phyloP scores from a whole-genome alignment of 1,284 basidiomycete genomes.

The Cystobasidium pallidum region DNA sequence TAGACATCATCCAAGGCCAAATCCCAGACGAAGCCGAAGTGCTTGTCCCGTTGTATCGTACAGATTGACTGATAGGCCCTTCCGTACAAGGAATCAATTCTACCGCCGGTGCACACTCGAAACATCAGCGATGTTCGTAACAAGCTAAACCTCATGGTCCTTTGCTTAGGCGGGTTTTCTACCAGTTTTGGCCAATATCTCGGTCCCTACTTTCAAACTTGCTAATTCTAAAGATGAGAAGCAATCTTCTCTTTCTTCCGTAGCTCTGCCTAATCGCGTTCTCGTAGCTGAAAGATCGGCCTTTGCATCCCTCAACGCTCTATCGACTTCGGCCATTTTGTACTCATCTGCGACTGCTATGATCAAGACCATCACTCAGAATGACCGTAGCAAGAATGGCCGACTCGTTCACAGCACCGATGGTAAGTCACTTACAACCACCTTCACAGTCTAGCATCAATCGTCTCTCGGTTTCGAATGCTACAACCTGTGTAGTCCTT shows the following conservation, averaged over 20 bases:
- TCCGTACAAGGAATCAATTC: too few relatives aligned
- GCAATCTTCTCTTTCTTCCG: background rate
- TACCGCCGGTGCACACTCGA: too few relatives aligned
- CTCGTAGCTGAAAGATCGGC: constrained; percentile 21
- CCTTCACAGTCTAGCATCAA: background rate
- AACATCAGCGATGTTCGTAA: too few relatives aligned
- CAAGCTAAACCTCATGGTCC: too few relatives aligned
- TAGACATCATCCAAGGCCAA: too few relatives aligned
- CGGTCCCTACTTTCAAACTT: constrained; percentile 2
- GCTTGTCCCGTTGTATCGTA: too few relatives aligned
- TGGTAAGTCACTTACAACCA: background rate
- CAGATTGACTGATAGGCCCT: too few relatives aligned
- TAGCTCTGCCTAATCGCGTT: constrained; percentile 21
- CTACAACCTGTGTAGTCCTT: constrained; percentile 9
- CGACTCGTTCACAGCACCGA: background rate
- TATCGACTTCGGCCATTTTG: constrained; percentile 7
- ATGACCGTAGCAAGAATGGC: background rate
- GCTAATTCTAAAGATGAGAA: background rate
- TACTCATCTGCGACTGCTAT: constrained; percentile 2
- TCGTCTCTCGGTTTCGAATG: constrained; percentile 5
- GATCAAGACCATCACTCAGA: background rate
- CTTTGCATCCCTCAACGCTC: constrained; percentile 25
- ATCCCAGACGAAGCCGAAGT: too few relatives aligned
- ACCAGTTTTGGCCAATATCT: background rate
- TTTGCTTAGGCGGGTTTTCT: background rate